Evolutionary conservation across 345 rosid genomes (phyloP).

Genomic region (Populus tremula): DNA sequence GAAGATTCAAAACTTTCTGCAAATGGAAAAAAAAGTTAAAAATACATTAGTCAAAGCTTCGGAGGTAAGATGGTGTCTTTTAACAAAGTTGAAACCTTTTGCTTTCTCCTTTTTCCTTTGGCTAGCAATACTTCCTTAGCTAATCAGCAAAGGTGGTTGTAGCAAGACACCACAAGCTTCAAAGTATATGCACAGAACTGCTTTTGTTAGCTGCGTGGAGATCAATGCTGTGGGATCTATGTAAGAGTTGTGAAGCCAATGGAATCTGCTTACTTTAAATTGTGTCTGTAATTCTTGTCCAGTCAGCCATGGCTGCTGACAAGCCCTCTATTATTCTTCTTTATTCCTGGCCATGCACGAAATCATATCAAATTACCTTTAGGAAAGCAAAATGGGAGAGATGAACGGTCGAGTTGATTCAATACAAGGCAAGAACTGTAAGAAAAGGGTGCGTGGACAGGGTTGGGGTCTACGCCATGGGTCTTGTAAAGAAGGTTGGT

Average conservation of each 20-base stretch:
- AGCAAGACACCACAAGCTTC: not conserved
- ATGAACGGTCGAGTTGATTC: not conserved
- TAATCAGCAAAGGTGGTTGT: slow-evolving; percentile 9
- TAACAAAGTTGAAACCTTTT: slow-evolving; percentile 13
- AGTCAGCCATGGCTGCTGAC: too few species aligned
- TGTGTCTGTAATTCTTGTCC: not conserved
- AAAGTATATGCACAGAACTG: not conserved
- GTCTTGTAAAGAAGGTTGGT: not conserved
- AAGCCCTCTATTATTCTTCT: not conserved
- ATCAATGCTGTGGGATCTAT: not conserved
- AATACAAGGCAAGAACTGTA: not conserved
- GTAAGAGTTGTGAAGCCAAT: not conserved
- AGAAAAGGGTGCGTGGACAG: not conserved
- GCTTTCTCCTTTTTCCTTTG: not conserved
- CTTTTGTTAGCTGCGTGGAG: not conserved
- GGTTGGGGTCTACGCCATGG: too few species aligned
- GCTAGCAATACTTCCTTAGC: slow-evolving; percentile 20
- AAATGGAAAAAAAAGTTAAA: slow-evolving; percentile 4
- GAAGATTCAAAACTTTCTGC: slow-evolving; percentile 19
- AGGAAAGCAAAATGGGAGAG: not conserved
- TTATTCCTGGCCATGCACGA: not conserved
- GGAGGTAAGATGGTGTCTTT: not conserved
- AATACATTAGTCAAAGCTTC: slow-evolving; percentile 10
- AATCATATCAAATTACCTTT: not conserved
- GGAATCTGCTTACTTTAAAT: too few species aligned